Evolutionary conservation across 495 filamentous ascomycete species (phyloP).

Genomic region (Glonium stellatum): DNA sequence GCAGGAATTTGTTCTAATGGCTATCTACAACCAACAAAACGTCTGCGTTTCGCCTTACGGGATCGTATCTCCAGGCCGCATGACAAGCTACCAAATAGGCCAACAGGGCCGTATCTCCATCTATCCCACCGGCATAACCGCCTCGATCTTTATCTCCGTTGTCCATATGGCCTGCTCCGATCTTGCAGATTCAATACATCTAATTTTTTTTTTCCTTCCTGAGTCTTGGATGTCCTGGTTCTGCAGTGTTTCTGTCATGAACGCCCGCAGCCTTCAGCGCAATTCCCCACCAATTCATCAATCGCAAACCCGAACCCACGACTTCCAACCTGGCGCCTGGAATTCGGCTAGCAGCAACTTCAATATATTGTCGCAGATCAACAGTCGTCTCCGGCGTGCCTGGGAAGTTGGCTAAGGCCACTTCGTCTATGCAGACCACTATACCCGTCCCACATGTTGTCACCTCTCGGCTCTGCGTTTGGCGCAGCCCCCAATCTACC

Average conservation of each 20-base stretch:
- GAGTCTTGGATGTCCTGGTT: not conserved
- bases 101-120: not conserved
- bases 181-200: not conserved
- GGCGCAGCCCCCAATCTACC: not conserved
- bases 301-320: not conserved
- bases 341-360: not conserved
- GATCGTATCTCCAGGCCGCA: not conserved
- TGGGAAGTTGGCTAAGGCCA: not conserved
- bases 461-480: not conserved
- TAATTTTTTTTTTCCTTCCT: no score
- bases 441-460: not conserved
- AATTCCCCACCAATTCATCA: not conserved
- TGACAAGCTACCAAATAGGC: not conserved
- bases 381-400: not conserved
- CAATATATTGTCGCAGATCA: not conserved
- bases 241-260: not conserved
- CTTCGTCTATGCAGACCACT: not conserved
- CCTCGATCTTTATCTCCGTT: not conserved
- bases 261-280: not conserved
- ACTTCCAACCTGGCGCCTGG: not conserved
- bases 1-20: not conserved
- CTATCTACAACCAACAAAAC: not conserved
- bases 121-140: not conserved
- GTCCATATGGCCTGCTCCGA: not conserved
- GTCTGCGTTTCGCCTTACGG: not conserved